phyloP scores from a whole-genome alignment of 192 early-diverging fungal species.

The Podila horticola region DNA sequence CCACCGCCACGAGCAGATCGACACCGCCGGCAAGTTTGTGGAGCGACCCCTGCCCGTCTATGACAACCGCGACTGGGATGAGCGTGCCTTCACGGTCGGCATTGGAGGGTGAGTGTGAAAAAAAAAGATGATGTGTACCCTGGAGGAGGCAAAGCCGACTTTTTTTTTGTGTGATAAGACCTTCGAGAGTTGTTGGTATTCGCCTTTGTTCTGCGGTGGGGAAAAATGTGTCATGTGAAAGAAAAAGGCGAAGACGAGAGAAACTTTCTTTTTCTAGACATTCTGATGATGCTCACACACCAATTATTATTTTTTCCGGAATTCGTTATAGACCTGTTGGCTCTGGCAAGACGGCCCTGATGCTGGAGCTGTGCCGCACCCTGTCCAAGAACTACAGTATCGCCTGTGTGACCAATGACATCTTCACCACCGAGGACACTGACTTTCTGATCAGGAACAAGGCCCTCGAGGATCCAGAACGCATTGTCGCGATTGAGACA shows the following conservation, averaged over 20 bases:
- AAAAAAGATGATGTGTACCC: no score
- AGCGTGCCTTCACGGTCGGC: constrained; percentile 94
- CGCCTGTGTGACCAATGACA: constrained; percentile 96
- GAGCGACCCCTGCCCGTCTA: constrained; percentile 80
- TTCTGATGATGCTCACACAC: no score
- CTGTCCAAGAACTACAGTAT: constrained; percentile 86
- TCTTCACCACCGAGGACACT: constrained; percentile 96
- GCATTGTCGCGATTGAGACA: constrained; percentile 95
- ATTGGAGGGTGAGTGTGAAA: constrained; percentile 79
- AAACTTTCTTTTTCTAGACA: no score
- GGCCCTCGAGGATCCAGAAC: constrained; percentile 82
- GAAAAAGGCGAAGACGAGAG: no score
- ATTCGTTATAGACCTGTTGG: constrained; percentile 81
- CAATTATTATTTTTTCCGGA: no score
- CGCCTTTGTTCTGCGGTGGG: no score
- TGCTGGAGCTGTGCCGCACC: constrained; percentile 88
- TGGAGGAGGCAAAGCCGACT: no score
- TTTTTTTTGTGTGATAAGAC: no score
- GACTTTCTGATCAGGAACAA: constrained; percentile 93
- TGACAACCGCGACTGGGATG: constrained; percentile 84
- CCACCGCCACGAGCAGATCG: constrained; percentile 91
- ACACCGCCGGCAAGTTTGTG: constrained; percentile 84
- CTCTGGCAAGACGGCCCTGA: constrained; percentile 93
- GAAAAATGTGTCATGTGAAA: no score
- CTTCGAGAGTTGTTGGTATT: no score